A percentile compares a stretch with the other conserved stretches of the same genome.
These are phyloP conservation scores for Fremontodendron californicum DNA, from an alignment of 345 rosid genomes.

Conservation along the genomic window DNA sequence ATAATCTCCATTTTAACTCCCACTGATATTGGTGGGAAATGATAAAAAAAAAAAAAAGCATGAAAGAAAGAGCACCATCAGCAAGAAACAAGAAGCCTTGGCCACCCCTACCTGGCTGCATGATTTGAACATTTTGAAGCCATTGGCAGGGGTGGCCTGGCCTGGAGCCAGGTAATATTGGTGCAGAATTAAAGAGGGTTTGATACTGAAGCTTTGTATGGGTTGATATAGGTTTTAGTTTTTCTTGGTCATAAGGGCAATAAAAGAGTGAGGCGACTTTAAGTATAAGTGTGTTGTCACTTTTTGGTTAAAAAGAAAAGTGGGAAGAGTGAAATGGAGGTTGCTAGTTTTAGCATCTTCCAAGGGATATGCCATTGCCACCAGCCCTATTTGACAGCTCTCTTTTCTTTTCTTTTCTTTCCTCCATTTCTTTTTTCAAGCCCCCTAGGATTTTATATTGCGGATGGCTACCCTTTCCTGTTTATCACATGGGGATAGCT, in stretches of 20 bases:
- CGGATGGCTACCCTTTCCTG: background rate
- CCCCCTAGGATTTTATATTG: background rate
- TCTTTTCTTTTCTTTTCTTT: background rate
- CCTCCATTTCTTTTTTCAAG: background rate
- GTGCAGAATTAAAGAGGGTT: constrained; percentile 30
- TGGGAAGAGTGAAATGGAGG: constrained; percentile 18
- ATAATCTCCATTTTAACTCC: background rate
- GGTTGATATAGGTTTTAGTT: constrained; percentile 17
- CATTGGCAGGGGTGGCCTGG: constrained; percentile 24
- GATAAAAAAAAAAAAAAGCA: background rate
- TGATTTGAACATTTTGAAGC: background rate
- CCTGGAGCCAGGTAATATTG: too few species aligned
- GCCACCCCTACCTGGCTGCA: constrained; percentile 14
- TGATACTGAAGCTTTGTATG: constrained; percentile 9
- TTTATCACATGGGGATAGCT: background rate
- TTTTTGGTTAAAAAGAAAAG: constrained; percentile 14
- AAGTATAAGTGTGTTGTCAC: constrained; percentile 21
- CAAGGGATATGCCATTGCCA: constrained; percentile 46
- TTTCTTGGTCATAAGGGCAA: constrained; percentile 29
- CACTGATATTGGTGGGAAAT: background rate
- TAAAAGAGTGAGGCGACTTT: constrained; percentile 36
- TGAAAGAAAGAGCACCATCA: background rate
- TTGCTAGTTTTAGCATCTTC: constrained; percentile 43
- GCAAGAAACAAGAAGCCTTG: background rate
- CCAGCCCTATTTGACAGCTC: constrained; percentile 7